These are phyloP conservation scores for Colletotrichum plurivorum DNA, from an alignment of 2,329 filamentous ascomycete genomes.

Conservation along the genomic window DNA sequence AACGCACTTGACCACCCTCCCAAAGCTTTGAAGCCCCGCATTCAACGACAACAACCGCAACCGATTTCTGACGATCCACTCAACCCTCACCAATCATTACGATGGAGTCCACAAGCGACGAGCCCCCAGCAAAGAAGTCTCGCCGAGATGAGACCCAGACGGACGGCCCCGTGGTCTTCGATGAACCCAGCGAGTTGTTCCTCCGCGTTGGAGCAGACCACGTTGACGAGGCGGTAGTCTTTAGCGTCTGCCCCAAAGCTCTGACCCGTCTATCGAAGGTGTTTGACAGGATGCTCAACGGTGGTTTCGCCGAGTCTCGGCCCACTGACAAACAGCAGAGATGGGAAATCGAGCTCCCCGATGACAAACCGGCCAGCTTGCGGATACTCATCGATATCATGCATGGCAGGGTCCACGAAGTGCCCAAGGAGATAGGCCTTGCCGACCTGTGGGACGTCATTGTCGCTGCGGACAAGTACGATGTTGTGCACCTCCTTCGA, in stretches of 20 bases:
- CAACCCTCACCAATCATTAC: background rate
- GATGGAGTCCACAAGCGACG: background rate
- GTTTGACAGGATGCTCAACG: conserved; percentile 47
- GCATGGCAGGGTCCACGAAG: conserved; percentile 46
- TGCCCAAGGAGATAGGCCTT: conserved; percentile 41
- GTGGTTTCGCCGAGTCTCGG: conserved; percentile 44
- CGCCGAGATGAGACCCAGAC: background rate
- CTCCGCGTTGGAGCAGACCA: background rate
- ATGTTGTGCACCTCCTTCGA: conserved; percentile 42
- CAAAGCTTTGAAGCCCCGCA: too few relatives aligned
- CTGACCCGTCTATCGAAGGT: conserved; percentile 45
- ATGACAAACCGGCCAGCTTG: conserved; percentile 47
- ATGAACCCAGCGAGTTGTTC: background rate
- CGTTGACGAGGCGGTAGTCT: background rate
- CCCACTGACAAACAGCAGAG: conserved; percentile 6
- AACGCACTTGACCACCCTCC: too few relatives aligned
- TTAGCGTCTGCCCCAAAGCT: conserved; percentile 45
- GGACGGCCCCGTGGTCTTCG: background rate
- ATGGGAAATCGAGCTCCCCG: conserved; percentile 48
- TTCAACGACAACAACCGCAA: background rate
- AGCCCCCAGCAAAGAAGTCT: background rate
- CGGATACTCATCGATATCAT: conserved; percentile 48
- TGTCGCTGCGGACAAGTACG: conserved; percentile 49
- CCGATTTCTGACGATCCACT: too few relatives aligned
- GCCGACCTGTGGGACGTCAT: conserved; percentile 46